Evolutionary conservation across 306 rosid species (phyloP), one percentile per base, ranked within the genome.

Genomic region (Cyamopsis tetragonoloba): DNA sequence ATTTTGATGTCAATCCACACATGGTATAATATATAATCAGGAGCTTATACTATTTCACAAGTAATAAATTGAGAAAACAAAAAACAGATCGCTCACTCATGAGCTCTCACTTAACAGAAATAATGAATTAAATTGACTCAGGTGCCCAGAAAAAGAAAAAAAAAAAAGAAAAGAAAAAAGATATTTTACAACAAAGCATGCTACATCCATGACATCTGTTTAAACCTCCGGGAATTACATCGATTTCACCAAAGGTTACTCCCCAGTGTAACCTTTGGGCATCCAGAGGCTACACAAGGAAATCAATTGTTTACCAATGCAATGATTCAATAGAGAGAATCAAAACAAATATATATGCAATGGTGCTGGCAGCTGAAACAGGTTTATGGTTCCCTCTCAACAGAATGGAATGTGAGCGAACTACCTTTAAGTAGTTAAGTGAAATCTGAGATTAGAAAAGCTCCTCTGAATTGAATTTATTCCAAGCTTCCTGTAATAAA

Each of bases 381-480:
- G 37, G 49, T 58, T n/a, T 27, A 53, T 23, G 46, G 39, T 58
- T 60, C 27, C 28, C 31, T 70, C 72, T 77, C 77, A 31, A 41
- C 63, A 44, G 73, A 69, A 54, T 23, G 17, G 58, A 66, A 53
- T 42, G 44, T 42, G 44, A 69, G 78, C 62, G 68, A 76, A 61
- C 32, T 66, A n/a, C 69, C 38, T 30, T 20, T 20, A 66, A 71
- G 76, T 53, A 15, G 64, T 35, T 57, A 71, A 53, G 62, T 67
- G 4, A n/a, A n/a, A n/a, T 42, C 62, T 19, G 66, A 74, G 51
- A 71, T 79, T 83, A 95, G 84, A 88, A 95, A 77, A 95, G 97
- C 87, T 95, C 99, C 86, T 95, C 99, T 23, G 96, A 91, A 81
- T 91, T 91, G 66, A 95, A 86, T 80, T 95, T 95, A 82, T 95